Conservation (phyloP, 768 basidiomycete species). For the Strobilomyces dryophilus region DNA sequence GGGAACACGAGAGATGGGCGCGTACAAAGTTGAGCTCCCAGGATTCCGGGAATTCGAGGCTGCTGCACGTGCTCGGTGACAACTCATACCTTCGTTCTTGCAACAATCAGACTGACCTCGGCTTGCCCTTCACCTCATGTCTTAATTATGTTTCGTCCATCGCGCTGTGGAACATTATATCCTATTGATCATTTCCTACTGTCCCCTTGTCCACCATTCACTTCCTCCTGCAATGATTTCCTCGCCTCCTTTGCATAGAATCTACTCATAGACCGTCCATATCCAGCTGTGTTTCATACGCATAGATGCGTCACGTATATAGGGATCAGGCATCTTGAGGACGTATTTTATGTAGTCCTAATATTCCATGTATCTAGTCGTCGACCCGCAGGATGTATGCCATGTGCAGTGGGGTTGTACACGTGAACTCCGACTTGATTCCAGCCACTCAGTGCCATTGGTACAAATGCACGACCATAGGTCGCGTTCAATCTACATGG, state of each 20-base stretch:
- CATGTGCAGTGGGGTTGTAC: no score
- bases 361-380: slow-evolving; percentile 29
- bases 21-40: slow-evolving; percentile 48
- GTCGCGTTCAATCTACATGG: slow-evolving; percentile 17
- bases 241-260: slow-evolving; percentile 18
- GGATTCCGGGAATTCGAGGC: slow-evolving; percentile 64
- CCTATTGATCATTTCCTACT: slow-evolving; percentile 13
- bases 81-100: neutral
- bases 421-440: slow-evolving; percentile 14
- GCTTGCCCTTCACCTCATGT: neutral
- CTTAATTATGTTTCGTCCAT: slow-evolving; percentile 6
- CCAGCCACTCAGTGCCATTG: neutral
- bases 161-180: slow-evolving; percentile 13
- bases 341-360: slow-evolving; percentile 33
- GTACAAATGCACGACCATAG: slow-evolving; percentile 10
- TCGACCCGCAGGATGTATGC: neutral
- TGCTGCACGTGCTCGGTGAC: slow-evolving; percentile 32
- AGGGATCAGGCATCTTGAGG: slow-evolving; percentile 34
- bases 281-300: slow-evolving; percentile 10
- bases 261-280: slow-evolving; percentile 18
- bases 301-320: slow-evolving; percentile 31
- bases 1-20: slow-evolving; percentile 14
- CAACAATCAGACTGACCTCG: neutral
- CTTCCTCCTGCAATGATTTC: slow-evolving; percentile 8
- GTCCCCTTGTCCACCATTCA: slow-evolving; percentile 3